phyloP scores from a whole-genome alignment of 1,284 basidiomycete genomes.

The Sporisorium scitamineum region DNA sequence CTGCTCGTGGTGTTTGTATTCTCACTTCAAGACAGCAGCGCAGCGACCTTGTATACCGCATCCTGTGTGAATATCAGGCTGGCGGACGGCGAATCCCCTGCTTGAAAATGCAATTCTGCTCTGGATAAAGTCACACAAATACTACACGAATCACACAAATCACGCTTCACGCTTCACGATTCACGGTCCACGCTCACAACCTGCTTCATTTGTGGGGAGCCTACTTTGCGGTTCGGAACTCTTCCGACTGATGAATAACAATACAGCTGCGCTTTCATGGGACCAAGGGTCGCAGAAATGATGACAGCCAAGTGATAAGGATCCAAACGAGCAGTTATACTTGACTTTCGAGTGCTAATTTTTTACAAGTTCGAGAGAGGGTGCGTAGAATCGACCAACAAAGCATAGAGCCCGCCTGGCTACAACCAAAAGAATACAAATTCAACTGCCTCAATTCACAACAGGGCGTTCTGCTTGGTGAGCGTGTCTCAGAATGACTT shows the following conservation, averaged over 20 bases:
- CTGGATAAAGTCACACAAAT: conserved; percentile 15
- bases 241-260: not conserved
- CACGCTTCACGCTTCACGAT: conserved; percentile 20
- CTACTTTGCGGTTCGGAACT: not conserved
- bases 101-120: not conserved
- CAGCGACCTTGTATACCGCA: not conserved
- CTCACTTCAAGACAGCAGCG: not conserved
- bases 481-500: conserved; percentile 22
- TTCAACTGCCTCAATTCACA: conserved; percentile 8
- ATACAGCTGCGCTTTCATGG: too few relatives aligned
- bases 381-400: conserved; percentile 44
- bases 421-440: not conserved
- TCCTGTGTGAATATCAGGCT: not conserved
- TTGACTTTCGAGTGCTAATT: not conserved
- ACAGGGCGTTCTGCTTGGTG: conserved; percentile 14
- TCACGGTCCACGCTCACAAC: conserved; percentile 4
- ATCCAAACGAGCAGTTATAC: not conserved
- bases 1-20: conserved; percentile 14
- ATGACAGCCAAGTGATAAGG: not conserved
- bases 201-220: not conserved
- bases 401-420: conserved; percentile 12
- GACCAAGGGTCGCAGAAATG: not conserved
- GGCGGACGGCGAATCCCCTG: not conserved
- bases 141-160: conserved; percentile 34
- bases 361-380: not conserved